A percentile compares a stretch with the other conserved stretches of the same genome.
These are phyloP conservation scores for Aquilaria sinensis DNA, from an alignment of 345 rosid species.

Conservation along the genomic window DNA sequence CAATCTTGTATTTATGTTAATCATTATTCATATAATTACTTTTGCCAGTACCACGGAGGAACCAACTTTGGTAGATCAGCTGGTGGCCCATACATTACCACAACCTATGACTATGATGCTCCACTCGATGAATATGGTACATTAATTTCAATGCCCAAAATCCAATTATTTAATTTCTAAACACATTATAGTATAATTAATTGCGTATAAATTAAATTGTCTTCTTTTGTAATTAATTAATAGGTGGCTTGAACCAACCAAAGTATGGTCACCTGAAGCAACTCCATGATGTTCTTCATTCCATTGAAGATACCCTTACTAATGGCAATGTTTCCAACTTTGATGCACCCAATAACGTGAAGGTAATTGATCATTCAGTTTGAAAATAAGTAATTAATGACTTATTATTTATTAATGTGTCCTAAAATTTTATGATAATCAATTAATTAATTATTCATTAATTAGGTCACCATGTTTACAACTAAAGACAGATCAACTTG, in stretches of 20 bases:
- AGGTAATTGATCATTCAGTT: slow-evolving; percentile 20
- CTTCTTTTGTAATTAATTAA: not conserved
- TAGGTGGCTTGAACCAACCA: slow-evolving; percentile 72
- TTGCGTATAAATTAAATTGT: not conserved
- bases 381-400: not conserved
- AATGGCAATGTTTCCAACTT: slow-evolving; percentile 31
- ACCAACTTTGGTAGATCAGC: slow-evolving; percentile 57
- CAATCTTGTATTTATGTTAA: not conserved
- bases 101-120: slow-evolving; percentile 58
- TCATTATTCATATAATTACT: too few species aligned
- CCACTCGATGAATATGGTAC: slow-evolving; percentile 56
- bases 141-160: not conserved
- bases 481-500: slow-evolving; percentile 37
- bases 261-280: slow-evolving; percentile 77
- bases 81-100: slow-evolving; percentile 63
- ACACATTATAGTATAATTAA: not conserved
- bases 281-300: slow-evolving; percentile 45
- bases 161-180: not conserved
- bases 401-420: not conserved
- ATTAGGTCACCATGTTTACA: slow-evolving; percentile 40
- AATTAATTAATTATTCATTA: not conserved
- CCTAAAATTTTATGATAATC: too few species aligned
- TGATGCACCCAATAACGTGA: slow-evolving; percentile 33
- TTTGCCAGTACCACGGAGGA: slow-evolving; percentile 62
- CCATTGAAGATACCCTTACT: slow-evolving; percentile 49